Conservation (phyloP, 2,329 filamentous ascomycete species). For the Botrytis fabae region DNA sequence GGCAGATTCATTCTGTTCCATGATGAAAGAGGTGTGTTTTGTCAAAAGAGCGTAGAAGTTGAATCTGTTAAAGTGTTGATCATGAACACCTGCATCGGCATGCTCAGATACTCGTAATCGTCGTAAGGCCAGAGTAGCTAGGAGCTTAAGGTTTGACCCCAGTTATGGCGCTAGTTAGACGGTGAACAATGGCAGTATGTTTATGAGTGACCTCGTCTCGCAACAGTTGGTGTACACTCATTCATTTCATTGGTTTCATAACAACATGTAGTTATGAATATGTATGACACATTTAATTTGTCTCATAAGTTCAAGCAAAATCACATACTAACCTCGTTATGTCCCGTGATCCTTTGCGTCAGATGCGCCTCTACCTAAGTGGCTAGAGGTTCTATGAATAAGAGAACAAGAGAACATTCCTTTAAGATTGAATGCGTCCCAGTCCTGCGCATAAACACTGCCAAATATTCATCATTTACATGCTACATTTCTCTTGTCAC, state of each 20-base stretch:
- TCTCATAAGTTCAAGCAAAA: neutral
- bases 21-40: conserved; percentile 18
- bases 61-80: conserved; percentile 8
- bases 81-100: conserved; percentile 9
- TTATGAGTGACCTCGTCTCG: neutral
- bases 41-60: conserved; percentile 15
- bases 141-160: conserved; percentile 10
- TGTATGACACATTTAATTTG: neutral
- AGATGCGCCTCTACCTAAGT: neutral
- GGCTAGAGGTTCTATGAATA: neutral
- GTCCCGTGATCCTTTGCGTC: neutral
- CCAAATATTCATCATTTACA: neutral
- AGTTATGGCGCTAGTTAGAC: neutral
- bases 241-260: neutral
- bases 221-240: neutral
- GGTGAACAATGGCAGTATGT: conserved; percentile 8
- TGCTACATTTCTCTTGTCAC: neutral
- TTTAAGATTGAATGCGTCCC: neutral
- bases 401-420: neutral
- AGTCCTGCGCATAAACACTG: neutral
- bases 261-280: neutral
- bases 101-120: conserved; percentile 12
- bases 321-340: neutral
- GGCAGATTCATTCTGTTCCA: conserved; percentile 37
- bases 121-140: conserved; percentile 21